Conservation (phyloP, 2,329 filamentous ascomycete genomes). For the Ceratocystis ficicola region DNA sequence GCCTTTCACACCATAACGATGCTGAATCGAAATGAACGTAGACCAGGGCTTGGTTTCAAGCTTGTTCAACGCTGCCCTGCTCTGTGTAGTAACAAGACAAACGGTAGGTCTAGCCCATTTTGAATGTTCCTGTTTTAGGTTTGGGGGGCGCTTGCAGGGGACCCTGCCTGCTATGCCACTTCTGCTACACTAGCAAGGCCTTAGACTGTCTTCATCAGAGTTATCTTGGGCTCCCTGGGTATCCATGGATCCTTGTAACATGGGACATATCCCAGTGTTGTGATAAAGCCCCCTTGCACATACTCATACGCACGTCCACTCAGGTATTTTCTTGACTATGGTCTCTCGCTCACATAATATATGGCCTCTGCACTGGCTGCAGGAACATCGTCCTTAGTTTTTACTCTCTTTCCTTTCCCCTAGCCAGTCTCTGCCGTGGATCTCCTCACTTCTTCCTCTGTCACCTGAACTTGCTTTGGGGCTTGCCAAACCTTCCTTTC, state of each 20-base stretch:
- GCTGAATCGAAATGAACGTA: background rate
- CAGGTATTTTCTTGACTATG: too few species aligned
- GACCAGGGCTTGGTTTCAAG: constrained; percentile 10
- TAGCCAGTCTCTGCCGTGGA: background rate
- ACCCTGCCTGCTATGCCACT: background rate
- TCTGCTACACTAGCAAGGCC: background rate
- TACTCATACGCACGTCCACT: background rate
- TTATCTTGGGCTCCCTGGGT: background rate
- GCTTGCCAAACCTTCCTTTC: background rate
- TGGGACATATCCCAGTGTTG: background rate
- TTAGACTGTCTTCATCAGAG: background rate
- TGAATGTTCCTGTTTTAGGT: constrained; percentile 4
- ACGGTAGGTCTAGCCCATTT: background rate
- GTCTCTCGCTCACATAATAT: background rate
- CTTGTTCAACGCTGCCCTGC: background rate
- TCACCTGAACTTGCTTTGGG: background rate
- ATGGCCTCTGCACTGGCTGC: background rate
- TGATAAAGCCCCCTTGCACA: constrained; percentile 5
- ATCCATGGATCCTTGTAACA: background rate
- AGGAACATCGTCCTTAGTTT: background rate
- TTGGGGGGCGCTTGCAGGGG: background rate
- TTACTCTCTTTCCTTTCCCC: background rate
- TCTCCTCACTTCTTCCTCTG: background rate
- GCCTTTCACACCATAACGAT: background rate
- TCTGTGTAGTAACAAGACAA: background rate